phyloP scores from a whole-genome alignment of 2,329 filamentous ascomycete genomes.

The Torrubiellomyces zombiae region DNA sequence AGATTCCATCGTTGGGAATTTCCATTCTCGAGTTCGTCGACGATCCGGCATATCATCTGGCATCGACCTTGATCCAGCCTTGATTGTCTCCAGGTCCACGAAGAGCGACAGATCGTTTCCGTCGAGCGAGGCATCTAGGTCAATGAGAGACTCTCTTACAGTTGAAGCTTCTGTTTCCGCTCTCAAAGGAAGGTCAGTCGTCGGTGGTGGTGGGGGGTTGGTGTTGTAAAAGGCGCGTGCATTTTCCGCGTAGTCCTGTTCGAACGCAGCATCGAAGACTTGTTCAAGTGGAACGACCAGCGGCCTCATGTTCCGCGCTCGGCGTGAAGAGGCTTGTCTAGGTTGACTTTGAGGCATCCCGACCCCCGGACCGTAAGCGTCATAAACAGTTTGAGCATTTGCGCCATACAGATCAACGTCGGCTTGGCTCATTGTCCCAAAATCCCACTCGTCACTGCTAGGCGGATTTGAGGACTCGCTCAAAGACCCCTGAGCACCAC shows the following conservation, averaged over 20 bases:
- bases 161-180: constrained; percentile 32
- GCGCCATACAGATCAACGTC: constrained; percentile 36
- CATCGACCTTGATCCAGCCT: constrained; percentile 35
- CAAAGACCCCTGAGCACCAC: constrained; percentile 37
- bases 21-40: constrained; percentile 37
- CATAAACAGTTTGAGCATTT: constrained; percentile 40
- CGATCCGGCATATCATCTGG: constrained; percentile 35
- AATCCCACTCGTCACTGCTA: constrained; percentile 48
- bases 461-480: constrained; percentile 25
- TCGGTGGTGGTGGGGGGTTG: constrained; percentile 19
- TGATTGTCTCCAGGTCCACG: constrained; percentile 44
- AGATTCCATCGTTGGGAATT: constrained; percentile 33
- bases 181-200: constrained; percentile 40
- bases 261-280: constrained; percentile 47
- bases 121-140: constrained; percentile 42
- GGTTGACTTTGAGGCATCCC: constrained; percentile 29
- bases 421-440: constrained; percentile 47
- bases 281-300: constrained; percentile 35
- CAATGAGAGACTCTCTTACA: constrained; percentile 47
- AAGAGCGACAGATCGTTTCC: constrained; percentile 39
- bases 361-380: constrained; percentile 40
- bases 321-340: constrained; percentile 40
- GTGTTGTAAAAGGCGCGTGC: constrained; percentile 42
- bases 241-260: constrained; percentile 47
- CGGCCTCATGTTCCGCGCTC: constrained; percentile 36